A percentile compares a stretch with the other conserved stretches of the same genome.
These are phyloP conservation scores for Starmerella bombicola DNA, from an alignment of 805 yeast species.

Conservation along the genomic window DNA sequence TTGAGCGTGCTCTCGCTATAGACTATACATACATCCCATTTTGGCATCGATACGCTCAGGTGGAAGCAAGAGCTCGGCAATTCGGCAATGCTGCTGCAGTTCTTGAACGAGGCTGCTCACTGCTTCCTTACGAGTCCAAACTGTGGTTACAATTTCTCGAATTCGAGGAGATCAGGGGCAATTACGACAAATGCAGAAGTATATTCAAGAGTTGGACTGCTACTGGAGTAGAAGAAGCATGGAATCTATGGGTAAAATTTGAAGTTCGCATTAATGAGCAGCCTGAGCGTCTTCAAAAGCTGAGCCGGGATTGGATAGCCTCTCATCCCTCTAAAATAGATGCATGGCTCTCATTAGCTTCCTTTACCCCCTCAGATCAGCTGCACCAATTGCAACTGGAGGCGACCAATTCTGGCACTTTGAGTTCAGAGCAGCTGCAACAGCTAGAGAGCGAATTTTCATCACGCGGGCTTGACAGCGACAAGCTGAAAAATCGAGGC, in stretches of 20 bases:
- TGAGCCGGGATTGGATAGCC: conserved; percentile 3
- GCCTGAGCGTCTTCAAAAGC: not conserved
- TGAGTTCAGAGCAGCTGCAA: not conserved
- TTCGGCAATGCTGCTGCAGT: conserved; percentile 82
- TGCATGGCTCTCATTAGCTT: not conserved
- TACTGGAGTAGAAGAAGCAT: conserved; percentile 1
- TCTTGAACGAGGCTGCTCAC: conserved; percentile 60
- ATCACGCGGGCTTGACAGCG: not conserved
- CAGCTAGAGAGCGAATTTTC: not conserved
- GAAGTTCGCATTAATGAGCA: not conserved
- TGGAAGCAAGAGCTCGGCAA: conserved; percentile 58
- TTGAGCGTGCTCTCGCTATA: conserved; percentile 75
- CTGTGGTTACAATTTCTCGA: conserved; percentile 76
- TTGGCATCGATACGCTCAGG: conserved; percentile 74
- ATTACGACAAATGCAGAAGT: conserved; percentile 46
- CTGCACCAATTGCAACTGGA: not conserved
- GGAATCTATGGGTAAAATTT: conserved; percentile 8
- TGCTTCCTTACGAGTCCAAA: conserved; percentile 69
- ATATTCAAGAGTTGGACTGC: conserved; percentile 69
- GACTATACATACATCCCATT: conserved; percentile 64
- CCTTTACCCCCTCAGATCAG: not conserved
- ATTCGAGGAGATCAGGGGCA: conserved; percentile 66
- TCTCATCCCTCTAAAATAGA: not conserved
- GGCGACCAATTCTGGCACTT: not conserved
- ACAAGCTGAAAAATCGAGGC: not conserved